These are phyloP conservation scores for Ophiostoma sp. DNA, from an alignment of 2,329 filamentous ascomycete species.

Conservation along the genomic window DNA sequence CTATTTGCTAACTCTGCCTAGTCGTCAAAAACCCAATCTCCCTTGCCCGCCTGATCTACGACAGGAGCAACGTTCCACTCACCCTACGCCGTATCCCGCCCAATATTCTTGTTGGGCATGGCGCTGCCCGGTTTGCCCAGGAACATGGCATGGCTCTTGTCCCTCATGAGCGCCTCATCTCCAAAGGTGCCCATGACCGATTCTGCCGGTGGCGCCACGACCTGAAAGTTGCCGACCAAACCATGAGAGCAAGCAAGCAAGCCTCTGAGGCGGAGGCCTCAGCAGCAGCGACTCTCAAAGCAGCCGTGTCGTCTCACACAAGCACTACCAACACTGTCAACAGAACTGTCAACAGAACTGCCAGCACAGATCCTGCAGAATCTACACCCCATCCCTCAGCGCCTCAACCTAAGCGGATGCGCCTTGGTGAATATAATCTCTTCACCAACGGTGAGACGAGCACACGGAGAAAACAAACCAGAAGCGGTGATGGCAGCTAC, in stretches of 20 bases:
- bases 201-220: constrained; percentile 76
- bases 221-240: constrained; percentile 43
- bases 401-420: constrained; percentile 22
- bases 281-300: background rate
- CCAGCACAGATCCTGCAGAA: background rate
- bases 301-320: background rate
- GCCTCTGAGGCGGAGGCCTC: background rate
- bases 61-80: constrained; percentile 69
- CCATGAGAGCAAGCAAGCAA: background rate
- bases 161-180: constrained; percentile 73
- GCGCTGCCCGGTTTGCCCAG: constrained; percentile 79
- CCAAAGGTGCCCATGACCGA: constrained; percentile 69
- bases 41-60: constrained; percentile 75
- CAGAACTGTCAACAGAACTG: background rate
- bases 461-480: background rate
- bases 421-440: constrained; percentile 7
- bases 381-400: constrained; percentile 10
- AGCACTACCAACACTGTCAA: background rate
- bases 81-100: constrained; percentile 85
- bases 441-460: constrained; percentile 8
- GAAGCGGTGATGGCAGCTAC: constrained; percentile 24
- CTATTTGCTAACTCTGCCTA: constrained; percentile 35
- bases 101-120: constrained; percentile 81
- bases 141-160: constrained; percentile 69
- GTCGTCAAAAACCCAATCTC: constrained; percentile 91